These are phyloP conservation scores for Candida incommunis DNA, from an alignment of 805 yeast genomes.

Conservation along the genomic window DNA sequence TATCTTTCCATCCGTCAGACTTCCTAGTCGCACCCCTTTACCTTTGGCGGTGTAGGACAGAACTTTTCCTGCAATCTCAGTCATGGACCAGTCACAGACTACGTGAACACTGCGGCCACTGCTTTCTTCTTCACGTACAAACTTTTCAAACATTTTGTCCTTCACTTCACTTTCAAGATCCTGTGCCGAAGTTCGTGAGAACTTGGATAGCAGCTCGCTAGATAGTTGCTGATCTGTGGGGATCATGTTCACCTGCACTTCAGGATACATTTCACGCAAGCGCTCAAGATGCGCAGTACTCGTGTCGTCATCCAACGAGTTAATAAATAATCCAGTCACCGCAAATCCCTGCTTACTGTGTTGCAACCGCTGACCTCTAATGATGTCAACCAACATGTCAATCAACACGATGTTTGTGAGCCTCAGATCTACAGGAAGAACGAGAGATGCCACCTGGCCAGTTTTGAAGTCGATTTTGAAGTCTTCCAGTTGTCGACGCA, in stretches of 20 bases:
- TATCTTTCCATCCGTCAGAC: slow-evolving; percentile 9
- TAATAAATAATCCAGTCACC: slow-evolving; percentile 38
- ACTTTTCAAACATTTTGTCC: slow-evolving; percentile 30
- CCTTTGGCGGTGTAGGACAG: slow-evolving; percentile 74
- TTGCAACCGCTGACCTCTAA: slow-evolving; percentile 45
- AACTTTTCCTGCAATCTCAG: slow-evolving; percentile 67
- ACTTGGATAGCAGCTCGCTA: slow-evolving; percentile 21
- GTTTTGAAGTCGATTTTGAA: slow-evolving; percentile 54
- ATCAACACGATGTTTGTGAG: slow-evolving; percentile 50
- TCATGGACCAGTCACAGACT: slow-evolving; percentile 67
- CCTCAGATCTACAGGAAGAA: slow-evolving; percentile 57
- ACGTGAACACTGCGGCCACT: slow-evolving; percentile 34
- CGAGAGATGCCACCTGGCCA: slow-evolving; percentile 28
- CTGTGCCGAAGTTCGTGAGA: slow-evolving; percentile 42
- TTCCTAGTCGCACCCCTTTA: slow-evolving; percentile 56
- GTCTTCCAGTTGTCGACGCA: slow-evolving; percentile 66
- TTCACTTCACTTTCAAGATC: slow-evolving; percentile 41
- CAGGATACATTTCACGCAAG: slow-evolving; percentile 19
- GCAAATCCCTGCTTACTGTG: slow-evolving; percentile 58
- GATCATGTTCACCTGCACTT: slow-evolving; percentile 5
- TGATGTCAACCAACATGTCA: slow-evolving; percentile 47
- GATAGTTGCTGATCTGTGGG: slow-evolving; percentile 6
- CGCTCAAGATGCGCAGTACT: slow-evolving; percentile 14
- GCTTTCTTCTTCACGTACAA: slow-evolving; percentile 32
- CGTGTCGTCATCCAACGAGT: slow-evolving; percentile 21